Evolutionary conservation across 192 early-diverging fungal species (phyloP).

Genomic region (Obelidium mucronatum): DNA sequence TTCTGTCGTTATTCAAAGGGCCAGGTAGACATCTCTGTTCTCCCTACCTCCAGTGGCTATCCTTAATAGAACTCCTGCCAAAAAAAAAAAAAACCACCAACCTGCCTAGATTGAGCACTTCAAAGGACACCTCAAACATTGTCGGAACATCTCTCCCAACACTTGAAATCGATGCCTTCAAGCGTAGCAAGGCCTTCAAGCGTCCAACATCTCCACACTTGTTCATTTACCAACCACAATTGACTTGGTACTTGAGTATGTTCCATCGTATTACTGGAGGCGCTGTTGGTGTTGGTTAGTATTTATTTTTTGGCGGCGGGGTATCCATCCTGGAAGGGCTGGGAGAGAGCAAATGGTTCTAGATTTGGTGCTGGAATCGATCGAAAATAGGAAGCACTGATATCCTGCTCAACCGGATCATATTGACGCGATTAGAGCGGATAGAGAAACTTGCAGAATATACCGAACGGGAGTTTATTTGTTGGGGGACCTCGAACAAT

Average conservation of each 20-base stretch:
- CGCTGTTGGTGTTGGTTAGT: conserved; percentile 71
- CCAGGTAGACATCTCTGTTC: neutral
- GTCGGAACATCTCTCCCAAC: conserved; percentile 45
- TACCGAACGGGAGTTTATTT: too few relatives aligned
- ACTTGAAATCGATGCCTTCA: conserved; percentile 55
- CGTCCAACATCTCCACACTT: conserved; percentile 87
- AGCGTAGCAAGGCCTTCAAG: conserved; percentile 46
- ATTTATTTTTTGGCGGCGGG: too few relatives aligned
- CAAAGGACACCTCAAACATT: neutral
- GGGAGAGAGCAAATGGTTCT: too few relatives aligned
- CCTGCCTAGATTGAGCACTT: neutral
- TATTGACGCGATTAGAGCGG: too few relatives aligned
- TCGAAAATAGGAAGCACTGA: conserved; percentile 23
- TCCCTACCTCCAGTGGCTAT: too few relatives aligned
- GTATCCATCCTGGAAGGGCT: too few relatives aligned
- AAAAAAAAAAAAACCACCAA: neutral
- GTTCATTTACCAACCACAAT: conserved; percentile 89
- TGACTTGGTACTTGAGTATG: conserved; percentile 81
- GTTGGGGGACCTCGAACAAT: too few relatives aligned
- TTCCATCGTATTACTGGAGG: conserved; percentile 81
- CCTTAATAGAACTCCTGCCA: neutral
- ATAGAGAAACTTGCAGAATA: too few relatives aligned
- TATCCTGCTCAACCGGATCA: too few relatives aligned
- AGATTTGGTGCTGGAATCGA: too few relatives aligned
- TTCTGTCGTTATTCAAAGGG: neutral